Conservation (phyloP, 2,329 filamentous ascomycete genomes). For the Colletotrichum viniferum region DNA sequence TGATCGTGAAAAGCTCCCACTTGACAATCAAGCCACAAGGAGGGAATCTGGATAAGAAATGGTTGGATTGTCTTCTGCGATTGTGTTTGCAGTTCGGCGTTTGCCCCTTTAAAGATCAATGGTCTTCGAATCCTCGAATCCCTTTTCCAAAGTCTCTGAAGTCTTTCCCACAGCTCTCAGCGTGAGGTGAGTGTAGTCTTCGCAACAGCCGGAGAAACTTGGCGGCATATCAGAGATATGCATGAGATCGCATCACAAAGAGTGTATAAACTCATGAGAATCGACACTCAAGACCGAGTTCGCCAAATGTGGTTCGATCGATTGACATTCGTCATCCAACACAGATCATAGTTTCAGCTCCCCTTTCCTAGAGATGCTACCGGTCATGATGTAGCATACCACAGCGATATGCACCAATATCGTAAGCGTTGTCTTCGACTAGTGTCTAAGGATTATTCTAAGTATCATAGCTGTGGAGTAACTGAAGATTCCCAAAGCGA, state of each 20-base stretch:
- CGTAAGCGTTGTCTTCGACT: rapidly evolving
- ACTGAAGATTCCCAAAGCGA: not conserved
- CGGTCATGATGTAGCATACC: rapidly evolving
- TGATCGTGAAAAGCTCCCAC: not conserved
- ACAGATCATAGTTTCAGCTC: rapidly evolving
- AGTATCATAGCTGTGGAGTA: not conserved
- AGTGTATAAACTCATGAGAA: not conserved
- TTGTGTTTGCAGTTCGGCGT: not conserved
- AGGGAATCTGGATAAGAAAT: not conserved
- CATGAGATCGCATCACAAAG: not conserved
- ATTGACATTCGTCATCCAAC: not conserved
- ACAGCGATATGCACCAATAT: rapidly evolving
- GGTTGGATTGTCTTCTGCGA: not conserved
- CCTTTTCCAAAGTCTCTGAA: not conserved
- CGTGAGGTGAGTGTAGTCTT: rapidly evolving
- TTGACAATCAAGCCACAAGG: not conserved
- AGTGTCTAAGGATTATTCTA: not conserved
- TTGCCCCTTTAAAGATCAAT: not conserved
- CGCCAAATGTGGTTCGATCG: not conserved
- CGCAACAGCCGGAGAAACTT: not conserved
- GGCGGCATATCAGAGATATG: not conserved
- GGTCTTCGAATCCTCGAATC: not conserved
- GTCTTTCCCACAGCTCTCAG: rapidly evolving
- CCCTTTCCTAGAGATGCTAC: not conserved
- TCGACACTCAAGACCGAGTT: not conserved